Evolutionary conservation across 192 early-diverging fungal genomes (phyloP), one percentile per base, ranked within the genome.

Genomic region (Coemansia sp.): DNA sequence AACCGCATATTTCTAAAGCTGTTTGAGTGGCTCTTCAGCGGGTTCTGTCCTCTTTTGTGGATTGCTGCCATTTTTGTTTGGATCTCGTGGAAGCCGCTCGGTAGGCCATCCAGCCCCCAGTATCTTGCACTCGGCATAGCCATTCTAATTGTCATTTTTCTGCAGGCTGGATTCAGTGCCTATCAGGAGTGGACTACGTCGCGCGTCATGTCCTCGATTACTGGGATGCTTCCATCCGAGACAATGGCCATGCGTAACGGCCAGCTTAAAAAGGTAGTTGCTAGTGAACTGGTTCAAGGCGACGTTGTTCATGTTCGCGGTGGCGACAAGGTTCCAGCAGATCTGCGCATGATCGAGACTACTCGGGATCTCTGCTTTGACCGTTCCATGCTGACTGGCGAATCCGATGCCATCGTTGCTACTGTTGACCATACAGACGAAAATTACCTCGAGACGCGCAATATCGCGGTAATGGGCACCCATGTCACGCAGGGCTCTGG

Each of bases 241-340:
- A 77, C 84, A 17, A 58, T 65, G 22, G 93, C 90, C 34, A 59
- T 91, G 59, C 89, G 93, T 30, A 79, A 88, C 56, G 89, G 91
- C 17, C 24, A 14, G 4, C 21, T 19, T 12, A 13, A 33, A 19
- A 69, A 51, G 10, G 73, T 93, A 37, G 53, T 81, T 9, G 73
- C 85, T 19, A 58, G 61, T 4, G 66, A 84, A 8, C 63, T 95
- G 14, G 89, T 93, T 13, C 69, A 81, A 5, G 93, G 93, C 49
- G 93, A 95, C 52, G 54, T 92, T 8, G 85, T 95, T 45, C 57
- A 67, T 8, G 63, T 94, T 33, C 76, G 67, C 0, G 52, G 83
- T 10, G 92, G 91, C 25, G 73, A 86, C 55, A 84, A 84, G 42
- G 86, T 92, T n/a, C 91, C 93, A 18, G 91, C 91, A 6, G 93